Base-by-base conservation (phyloP, 2,329 filamentous ascomycete genomes). In the Ambrosiella beaveri region DNA sequence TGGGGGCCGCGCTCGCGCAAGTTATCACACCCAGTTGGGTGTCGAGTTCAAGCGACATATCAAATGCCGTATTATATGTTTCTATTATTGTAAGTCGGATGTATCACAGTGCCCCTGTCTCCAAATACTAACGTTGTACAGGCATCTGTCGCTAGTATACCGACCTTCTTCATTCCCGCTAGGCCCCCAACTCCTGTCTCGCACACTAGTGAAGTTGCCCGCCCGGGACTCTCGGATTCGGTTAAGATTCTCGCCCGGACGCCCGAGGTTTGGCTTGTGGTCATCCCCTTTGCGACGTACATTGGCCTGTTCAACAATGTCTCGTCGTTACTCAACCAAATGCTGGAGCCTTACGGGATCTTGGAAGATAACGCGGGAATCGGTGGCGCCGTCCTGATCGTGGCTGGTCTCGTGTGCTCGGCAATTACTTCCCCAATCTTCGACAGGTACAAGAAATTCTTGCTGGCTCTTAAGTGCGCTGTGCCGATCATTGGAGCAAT, bases 301-400 rank as follows among this genome's bases (percentile, higher is more conserved):
- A 87, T 95, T 61, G 89, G 86, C 65, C 84, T 93, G 73, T 98
- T 98, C 81, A 97, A 97, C 75, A 85, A 85, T 63, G 75, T 90
- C 63, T 94, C 89, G 54, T 86, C 86, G 1, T 79, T 97, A 1
- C 76, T 97, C 8, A 95, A 91, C 72, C 91, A 96, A 67, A 87
- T 97, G 67, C 79, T 97, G 62, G 74, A 80, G 44, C 93, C 93
- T 0, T 91, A 96, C 71, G 86, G 81, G 65, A 95, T 88, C 76
- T 78, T 74, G 60, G 85, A 95, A 68, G 84, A 85, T 63, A 78
- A 95, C 58, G 87, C 91, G 19, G 93, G 93, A 39, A 90, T 97
- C 65, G 88, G 84, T 9, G 93, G 93, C 62, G 93, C 86, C 0
- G 70, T 97, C 7, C 78, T 97, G 39, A 97, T 97, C 67, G 76